Percentiles rank a stretch among this genome's conserved stretches.
phyloP scores from a whole-genome alignment of 257 asterid genomes.

The Plantago elongata region DNA sequence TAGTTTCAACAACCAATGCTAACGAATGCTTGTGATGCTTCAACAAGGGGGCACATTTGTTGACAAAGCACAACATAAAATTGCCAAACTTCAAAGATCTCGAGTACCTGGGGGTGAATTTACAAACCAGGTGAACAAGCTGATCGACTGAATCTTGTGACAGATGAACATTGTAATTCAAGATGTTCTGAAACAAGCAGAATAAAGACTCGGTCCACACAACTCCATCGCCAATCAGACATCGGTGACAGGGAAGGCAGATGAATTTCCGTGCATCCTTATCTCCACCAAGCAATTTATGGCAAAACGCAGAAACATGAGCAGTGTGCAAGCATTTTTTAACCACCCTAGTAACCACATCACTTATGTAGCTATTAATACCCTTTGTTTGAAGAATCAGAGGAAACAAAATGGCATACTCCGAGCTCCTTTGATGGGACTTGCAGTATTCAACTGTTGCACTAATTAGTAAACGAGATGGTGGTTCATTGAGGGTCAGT shows the following conservation, averaged over 20 bases:
- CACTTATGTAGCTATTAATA: slow-evolving; percentile 48
- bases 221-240: slow-evolving; percentile 34
- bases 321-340: slow-evolving; percentile 64
- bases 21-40: slow-evolving; percentile 46
- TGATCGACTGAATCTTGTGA: slow-evolving; percentile 26
- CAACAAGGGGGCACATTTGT: slow-evolving; percentile 53
- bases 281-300: slow-evolving; percentile 39
- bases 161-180: slow-evolving; percentile 35
- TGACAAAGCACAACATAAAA: slow-evolving; percentile 59
- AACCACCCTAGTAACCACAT: slow-evolving; percentile 51
- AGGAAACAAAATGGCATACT: slow-evolving; percentile 56
- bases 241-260: slow-evolving; percentile 56
- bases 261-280: slow-evolving; percentile 30
- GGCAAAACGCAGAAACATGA: slow-evolving; percentile 64
- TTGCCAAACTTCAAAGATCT: slow-evolving; percentile 66
- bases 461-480: slow-evolving; percentile 46
- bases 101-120: slow-evolving; percentile 37
- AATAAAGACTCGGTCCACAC: slow-evolving; percentile 69
- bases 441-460: slow-evolving; percentile 54
- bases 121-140: slow-evolving; percentile 41
- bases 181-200: slow-evolving; percentile 36
- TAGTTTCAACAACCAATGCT: slow-evolving; percentile 46
- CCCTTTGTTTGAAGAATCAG: slow-evolving; percentile 49
- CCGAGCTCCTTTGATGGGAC: slow-evolving; percentile 61
- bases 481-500: slow-evolving; percentile 42